A percentile compares a stretch with the other conserved stretches of the same genome.
These are phyloP conservation scores for Tetrahymena elliotti DNA, from an alignment of 73 alveolate species.

Conservation along the genomic window DNA sequence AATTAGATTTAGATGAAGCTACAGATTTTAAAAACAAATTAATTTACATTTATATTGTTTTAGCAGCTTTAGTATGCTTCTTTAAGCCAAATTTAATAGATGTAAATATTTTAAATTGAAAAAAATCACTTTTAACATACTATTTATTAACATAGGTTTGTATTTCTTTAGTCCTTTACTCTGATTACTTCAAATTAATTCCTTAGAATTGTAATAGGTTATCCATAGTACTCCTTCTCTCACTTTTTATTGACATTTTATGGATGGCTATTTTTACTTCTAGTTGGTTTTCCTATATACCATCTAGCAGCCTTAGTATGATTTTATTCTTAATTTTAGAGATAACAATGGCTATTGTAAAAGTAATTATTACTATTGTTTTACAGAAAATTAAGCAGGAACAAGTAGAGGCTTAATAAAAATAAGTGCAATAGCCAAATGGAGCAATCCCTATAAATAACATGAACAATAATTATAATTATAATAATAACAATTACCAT, in stretches of 20 bases:
- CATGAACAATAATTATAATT: too few relatives aligned
- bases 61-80: neutral
- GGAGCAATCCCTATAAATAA: neutral
- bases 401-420: neutral
- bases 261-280: neutral
- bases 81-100: neutral
- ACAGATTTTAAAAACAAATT: neutral
- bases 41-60: neutral
- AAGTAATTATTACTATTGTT: neutral
- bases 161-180: neutral
- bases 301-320: neutral
- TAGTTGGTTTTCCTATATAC: neutral
- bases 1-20: neutral
- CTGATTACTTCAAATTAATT: neutral
- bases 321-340: neutral
- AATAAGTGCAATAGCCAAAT: neutral
- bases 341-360: neutral
- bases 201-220: neutral
- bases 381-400: neutral
- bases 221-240: neutral
- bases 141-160: neutral
- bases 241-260: neutral
- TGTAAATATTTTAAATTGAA: neutral
- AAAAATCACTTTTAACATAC: neutral
- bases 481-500: too few relatives aligned